Base-by-base conservation (phyloP, 148 eudicot species). In the Bassia scoparia region DNA sequence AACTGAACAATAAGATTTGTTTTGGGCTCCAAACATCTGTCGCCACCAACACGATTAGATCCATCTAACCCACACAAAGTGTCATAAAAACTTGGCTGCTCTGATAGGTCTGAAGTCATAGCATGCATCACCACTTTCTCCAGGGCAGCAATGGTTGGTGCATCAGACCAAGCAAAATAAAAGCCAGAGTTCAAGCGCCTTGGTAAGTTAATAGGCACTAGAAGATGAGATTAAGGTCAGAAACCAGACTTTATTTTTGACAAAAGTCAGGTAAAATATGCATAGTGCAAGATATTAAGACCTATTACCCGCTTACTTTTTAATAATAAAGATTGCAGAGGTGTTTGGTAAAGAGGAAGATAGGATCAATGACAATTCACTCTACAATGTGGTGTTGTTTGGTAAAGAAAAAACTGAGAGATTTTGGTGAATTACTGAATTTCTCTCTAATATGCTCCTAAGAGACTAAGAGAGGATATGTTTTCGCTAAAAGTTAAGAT, bases 161-260 rank as follows among this genome's bases (percentile, higher is more conserved):
- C 76, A 84, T 95, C 96, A 8, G 93, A 86, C 35, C 75, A 85
- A 77, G 94, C 97, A 75, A 84, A 95, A 77, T 95, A 95, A 80
- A 95, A 95, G 71, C 99, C 99, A 61, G 99, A 95, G 77, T 95
- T 91, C 76, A 89, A 84, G 78, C 94, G 93, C 65, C 94, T 83
- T 35, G 99, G 98, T 63, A 95, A 77, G 82, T 91, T 95, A 65
- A 89, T 87, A 24, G 98, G 92, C 78, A 89, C 98, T 95, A 83
- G 30, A 82, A 76, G 67, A 66, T 30, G 43, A 76, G 20, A 54
- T 33, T n/a, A 24, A 66, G 68, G 70, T 67, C 56, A 75, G 68
- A 68, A 30, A 49, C 43, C 63, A 26, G 67, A 17, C 38, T 68
- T 64, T 26, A 33, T 29, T 9, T 23, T 61, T 12, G 33, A 63